Percentiles rank a stretch among this genome's conserved stretches.
These are phyloP conservation scores for Spencermartinsiella europaea DNA, from an alignment of 805 yeast genomes.

Conservation along the genomic window DNA sequence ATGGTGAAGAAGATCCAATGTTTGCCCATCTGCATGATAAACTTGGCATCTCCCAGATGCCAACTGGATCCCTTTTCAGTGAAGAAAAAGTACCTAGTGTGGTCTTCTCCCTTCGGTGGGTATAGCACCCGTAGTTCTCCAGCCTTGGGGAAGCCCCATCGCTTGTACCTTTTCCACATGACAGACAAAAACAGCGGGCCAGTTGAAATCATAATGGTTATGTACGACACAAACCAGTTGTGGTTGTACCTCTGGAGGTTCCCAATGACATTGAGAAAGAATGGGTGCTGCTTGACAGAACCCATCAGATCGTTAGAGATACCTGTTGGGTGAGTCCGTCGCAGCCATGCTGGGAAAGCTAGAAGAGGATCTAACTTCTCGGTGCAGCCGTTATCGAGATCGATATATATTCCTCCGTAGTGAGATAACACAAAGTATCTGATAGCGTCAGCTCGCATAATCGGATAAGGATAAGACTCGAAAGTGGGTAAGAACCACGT, in stretches of 20 bases:
- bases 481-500: slow-evolving; percentile 83
- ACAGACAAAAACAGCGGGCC: slow-evolving; percentile 87
- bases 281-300: slow-evolving; percentile 79
- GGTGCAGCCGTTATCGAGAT: slow-evolving; percentile 84
- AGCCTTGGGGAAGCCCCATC: slow-evolving; percentile 64
- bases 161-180: slow-evolving; percentile 79
- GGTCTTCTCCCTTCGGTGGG: slow-evolving; percentile 60
- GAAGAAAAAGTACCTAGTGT: slow-evolving; percentile 47
- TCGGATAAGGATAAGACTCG: slow-evolving; percentile 73
- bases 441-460: slow-evolving; percentile 86
- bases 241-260: slow-evolving; percentile 56
- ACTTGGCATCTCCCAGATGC: slow-evolving; percentile 84
- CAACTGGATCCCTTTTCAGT: slow-evolving; percentile 84
- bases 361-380: slow-evolving; percentile 74
- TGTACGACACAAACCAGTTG: slow-evolving; percentile 80
- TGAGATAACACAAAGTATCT: slow-evolving; percentile 78
- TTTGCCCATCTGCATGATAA: slow-evolving; percentile 65
- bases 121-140: slow-evolving; percentile 64
- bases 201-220: slow-evolving; percentile 89
- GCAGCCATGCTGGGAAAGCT: slow-evolving; percentile 76
- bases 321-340: slow-evolving; percentile 87
- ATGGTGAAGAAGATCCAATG: slow-evolving; percentile 70
- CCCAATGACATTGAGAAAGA: slow-evolving; percentile 66
- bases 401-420: slow-evolving; percentile 87
- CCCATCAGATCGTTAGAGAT: slow-evolving; percentile 94